Base-by-base conservation (phyloP, 1,284 basidiomycete genomes). In the Pascua guehoae region DNA sequence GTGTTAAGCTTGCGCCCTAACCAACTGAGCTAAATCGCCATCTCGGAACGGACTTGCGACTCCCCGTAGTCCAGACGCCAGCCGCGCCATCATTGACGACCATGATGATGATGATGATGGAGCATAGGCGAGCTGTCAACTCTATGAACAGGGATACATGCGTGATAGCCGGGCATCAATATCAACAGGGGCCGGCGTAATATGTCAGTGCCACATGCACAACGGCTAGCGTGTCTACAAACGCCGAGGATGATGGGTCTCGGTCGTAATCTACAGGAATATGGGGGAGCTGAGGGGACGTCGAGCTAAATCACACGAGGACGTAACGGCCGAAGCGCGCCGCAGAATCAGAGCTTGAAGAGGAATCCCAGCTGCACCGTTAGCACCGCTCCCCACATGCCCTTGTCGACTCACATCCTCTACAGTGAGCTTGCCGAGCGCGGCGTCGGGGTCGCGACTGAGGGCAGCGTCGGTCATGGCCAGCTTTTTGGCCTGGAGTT, bases 381-480 rank as follows among this genome's bases (percentile, higher is more conserved):
- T 32, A 32, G 53, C 8, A 14, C 43, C 12, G 41, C 40, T 55
- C 48, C 49, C 51, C 37, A 16, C 10, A 43, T 40, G 5, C 24
- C n/a, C 38, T 41, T 44, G 36, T 40, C 47, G 52, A 83, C 88
- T 79, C 72, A 91, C 87, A 81, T 94, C 91, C 67, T 87, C 89
- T 0, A 90, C 88, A 4, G 91, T 94, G 68, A 95, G 77, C 61
- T 90, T 84, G 45, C 91, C 91, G 85, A 95, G 89, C 0, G 92
- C 91, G 16, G 68, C 57, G 47, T 70, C 76, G 14, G 75, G 69
- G 57, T 67, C 66, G n/a, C 66, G 64, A 48, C 68, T 54, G 54
- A 71, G 59, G 14, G 65, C 62, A 40, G 59, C 66, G 54, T 68
- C 72, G 8, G 76, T 78, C 73, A 78, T 77, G 36, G 76, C 75